phyloP scores from a whole-genome alignment of 331 rosid species.

The Dryas integrifolia region DNA sequence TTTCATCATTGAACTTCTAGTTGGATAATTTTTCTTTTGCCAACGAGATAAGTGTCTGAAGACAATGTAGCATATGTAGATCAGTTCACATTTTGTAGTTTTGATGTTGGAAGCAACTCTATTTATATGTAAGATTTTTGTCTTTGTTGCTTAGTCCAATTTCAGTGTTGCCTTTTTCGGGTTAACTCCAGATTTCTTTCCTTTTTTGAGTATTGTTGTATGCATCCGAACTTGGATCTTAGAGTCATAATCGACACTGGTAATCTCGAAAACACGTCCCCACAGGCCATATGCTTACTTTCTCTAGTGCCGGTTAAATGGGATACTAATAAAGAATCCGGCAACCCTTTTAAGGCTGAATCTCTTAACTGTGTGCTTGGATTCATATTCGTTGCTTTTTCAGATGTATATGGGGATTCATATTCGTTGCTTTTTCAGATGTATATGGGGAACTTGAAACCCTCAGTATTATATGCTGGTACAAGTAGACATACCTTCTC shows the following conservation, averaged over 20 bases:
- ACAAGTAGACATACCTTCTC: too few species aligned
- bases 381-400: not conserved
- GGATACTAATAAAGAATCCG: too few species aligned
- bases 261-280: too few species aligned
- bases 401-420: not conserved
- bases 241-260: too few species aligned
- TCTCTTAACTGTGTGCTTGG: too few species aligned
- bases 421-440: not conserved
- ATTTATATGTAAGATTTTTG: not conserved
- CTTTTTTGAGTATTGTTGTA: not conserved
- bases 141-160: not conserved
- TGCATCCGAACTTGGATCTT: not conserved
- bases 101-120: not conserved
- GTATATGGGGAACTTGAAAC: not conserved
- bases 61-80: conserved; percentile 32
- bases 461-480: not conserved
- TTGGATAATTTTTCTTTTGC: conserved; percentile 13
- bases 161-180: not conserved
- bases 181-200: not conserved
- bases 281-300: too few species aligned
- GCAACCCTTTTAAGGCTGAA: too few species aligned
- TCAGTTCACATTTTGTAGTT: conserved; percentile 1
- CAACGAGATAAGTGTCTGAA: conserved; percentile 22
- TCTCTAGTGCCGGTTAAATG: too few species aligned
- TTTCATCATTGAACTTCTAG: not conserved